Evolutionary conservation across 768 basidiomycete genomes (phyloP), one percentile per base, ranked within the genome.

Genomic region (Rhizopogon sp.): DNA sequence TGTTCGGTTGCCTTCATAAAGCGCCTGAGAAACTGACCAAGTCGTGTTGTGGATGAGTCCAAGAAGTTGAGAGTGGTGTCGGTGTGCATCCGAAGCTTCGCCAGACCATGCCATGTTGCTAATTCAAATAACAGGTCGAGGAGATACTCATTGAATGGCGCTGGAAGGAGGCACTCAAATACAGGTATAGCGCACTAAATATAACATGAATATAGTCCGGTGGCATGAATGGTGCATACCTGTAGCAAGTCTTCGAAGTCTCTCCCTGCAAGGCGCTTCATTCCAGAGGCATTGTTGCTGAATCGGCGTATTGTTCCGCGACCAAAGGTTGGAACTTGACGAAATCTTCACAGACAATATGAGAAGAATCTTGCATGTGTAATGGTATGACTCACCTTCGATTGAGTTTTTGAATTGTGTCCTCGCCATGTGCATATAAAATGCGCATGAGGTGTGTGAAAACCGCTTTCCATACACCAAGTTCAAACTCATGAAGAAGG

Each of bases 401-500:
- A 41, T 51, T 35, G 3, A 55, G 35, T 3, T 43, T 20, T 17
- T 17, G 20, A 6, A 52, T 55, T 0, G 54, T 25, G 6, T 58
- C 25, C 3, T 33, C 52, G 3, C 56, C 64, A 14, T 13, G 7
- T 0, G 61, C 55, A 25, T 66, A n/a, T 0, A 76, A 50, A 8
- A 76, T 63, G 0, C 66, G 66, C 8, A 75, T 64, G 1, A 76
- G 65, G 40, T 76, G 75, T 0, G 54, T 65, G 6, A 75, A 60
- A 0, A 73, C 33, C 0, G 60, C 57, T 43, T 73, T 76, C 70
- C 72, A 76, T 1, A 72, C 65, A 0, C 75, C 72, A 0, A 74
- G 57, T 42, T 74, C 70, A 52, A 73, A 57, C 54, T 75, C 72
- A 52, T 76, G 75, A 60, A 76, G 60, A 1, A 73, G 52, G 50